Conservation (phyloP, 495 filamentous ascomycete genomes). For the Glarea lozoyensis region DNA sequence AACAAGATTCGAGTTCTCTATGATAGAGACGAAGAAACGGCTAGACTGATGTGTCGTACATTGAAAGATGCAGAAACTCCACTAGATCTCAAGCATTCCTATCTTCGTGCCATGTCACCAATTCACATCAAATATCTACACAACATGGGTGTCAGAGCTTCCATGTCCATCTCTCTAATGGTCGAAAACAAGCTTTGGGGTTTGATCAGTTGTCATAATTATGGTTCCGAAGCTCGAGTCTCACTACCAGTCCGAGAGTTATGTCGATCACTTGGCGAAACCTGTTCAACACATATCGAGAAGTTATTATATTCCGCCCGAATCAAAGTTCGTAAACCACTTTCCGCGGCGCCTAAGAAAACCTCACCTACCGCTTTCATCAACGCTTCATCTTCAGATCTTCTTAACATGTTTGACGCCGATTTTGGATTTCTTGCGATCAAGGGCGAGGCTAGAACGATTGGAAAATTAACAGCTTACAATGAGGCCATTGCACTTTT, state of each 20-base stretch:
- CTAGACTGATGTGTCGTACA: constrained; percentile 42
- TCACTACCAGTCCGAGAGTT: constrained; percentile 85
- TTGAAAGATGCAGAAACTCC: constrained; percentile 65
- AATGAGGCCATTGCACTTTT: constrained; percentile 79
- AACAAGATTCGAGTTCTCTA: constrained; percentile 11
- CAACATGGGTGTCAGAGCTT: constrained; percentile 85
- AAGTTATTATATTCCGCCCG: constrained; percentile 74
- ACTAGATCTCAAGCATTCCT: constrained; percentile 75
- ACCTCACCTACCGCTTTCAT: constrained; percentile 85
- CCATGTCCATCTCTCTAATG: constrained; percentile 90
- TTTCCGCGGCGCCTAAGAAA: constrained; percentile 63
- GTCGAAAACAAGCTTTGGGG: constrained; percentile 81
- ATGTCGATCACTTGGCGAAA: constrained; percentile 83
- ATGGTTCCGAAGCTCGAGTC: constrained; percentile 70
- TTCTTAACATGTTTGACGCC: constrained; percentile 34
- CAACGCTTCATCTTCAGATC: constrained; percentile 76
- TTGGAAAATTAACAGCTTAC: constrained; percentile 65
- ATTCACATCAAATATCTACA: constrained; percentile 79
- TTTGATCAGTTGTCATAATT: constrained; percentile 76
- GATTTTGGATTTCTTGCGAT: constrained; percentile 16
- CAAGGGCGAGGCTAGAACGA: constrained; percentile 73
- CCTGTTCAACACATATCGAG: constrained; percentile 77
- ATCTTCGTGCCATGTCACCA: constrained; percentile 83
- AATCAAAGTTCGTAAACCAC: constrained; percentile 69
- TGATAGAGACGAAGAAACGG: constrained; percentile 38